Evolutionary conservation across 352 stramenopile species (phyloP), one percentile per base, ranked within the genome.

Genomic region (Blastocystis sp.): DNA sequence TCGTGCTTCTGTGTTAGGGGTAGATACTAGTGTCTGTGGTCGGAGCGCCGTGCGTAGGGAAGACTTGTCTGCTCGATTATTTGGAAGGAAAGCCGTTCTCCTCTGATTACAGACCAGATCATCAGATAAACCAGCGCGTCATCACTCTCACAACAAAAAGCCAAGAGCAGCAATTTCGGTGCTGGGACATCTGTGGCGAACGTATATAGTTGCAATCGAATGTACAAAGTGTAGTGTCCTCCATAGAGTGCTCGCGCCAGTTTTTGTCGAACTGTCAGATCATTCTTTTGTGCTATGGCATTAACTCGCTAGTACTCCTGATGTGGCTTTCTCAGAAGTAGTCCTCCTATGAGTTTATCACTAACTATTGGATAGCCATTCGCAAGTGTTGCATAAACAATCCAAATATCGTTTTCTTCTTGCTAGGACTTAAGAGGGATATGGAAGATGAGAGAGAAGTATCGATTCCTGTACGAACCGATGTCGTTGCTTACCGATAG

Each of bases 361-460:
- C 26, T 2, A 69, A 7, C 8, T 18, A 55, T 5, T 84, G 73
- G 73, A 45, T 15, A 39, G 39, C 29, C n/a, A 43, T 84, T 26
- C 34, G 45, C 23, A 66, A 26, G n/a, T 29, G 20, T 20, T 66
- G 43, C 4, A 64, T 84, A 29, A 56, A 66, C n/a, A 64, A 66
- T 69, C 73, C 73, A 29, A 84, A 56, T n/a, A 29, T 84, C 5
- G 73, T 66, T 18, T 53, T 84, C 20, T 34, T 68, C 34, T 68
- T 84, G 13, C 43, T 84, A 34, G 73, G 73, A 45, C 47, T 84
- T 6, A 84, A 84, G 39, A 84, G 37, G 37, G 73, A 84, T 43
- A 84, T 84, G 73, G 73, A 84, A 6, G 73, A 84, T 43, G 73
- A 84, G 50, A 9, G 73, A 41, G 73, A 84, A 43, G 53, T 84